phyloP scores from a whole-genome alignment of 495 filamentous ascomycete genomes.

The Cercophora scortea region DNA sequence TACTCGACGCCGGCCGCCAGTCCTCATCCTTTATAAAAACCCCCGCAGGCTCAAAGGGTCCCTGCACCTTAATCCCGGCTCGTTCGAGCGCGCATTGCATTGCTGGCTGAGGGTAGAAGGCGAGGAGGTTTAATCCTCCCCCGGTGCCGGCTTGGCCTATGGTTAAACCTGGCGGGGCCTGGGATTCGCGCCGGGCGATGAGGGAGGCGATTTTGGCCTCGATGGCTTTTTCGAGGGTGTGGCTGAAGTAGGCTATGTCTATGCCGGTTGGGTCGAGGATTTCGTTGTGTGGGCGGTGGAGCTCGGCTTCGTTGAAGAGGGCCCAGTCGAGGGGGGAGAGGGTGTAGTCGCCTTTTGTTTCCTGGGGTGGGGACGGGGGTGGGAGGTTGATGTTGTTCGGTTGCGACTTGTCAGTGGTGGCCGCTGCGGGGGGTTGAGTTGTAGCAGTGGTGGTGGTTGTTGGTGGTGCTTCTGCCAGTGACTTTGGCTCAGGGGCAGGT shows the following conservation, averaged over 20 bases:
- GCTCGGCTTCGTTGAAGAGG: not conserved
- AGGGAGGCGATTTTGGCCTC: not conserved
- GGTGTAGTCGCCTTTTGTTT: constrained; percentile 13
- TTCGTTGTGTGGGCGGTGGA: not conserved
- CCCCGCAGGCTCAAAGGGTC: not conserved
- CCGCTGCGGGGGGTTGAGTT: not conserved
- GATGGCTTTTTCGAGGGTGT: constrained; percentile 2
- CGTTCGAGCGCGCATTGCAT: not conserved
- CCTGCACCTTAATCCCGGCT: not conserved
- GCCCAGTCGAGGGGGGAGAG: constrained; percentile 6
- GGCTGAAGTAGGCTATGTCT: constrained; percentile 8
- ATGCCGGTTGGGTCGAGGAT: not conserved
- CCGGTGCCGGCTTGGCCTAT: not conserved
- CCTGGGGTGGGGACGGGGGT: not conserved
- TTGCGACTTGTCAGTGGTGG: not conserved
- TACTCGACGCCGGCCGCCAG: not conserved
- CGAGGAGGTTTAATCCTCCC: not conserved
- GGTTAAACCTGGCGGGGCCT: not conserved
- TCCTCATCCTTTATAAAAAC: not conserved
- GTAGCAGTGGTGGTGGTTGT: not conserved
- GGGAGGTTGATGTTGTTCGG: not conserved
- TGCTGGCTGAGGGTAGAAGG: not conserved
- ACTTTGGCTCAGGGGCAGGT: not conserved
- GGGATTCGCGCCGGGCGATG: not conserved
- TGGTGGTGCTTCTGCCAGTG: not conserved